Evolutionary conservation across 441 rosid genomes (phyloP), one percentile per base, ranked within the genome.

Genomic region (Erodium texanum): DNA sequence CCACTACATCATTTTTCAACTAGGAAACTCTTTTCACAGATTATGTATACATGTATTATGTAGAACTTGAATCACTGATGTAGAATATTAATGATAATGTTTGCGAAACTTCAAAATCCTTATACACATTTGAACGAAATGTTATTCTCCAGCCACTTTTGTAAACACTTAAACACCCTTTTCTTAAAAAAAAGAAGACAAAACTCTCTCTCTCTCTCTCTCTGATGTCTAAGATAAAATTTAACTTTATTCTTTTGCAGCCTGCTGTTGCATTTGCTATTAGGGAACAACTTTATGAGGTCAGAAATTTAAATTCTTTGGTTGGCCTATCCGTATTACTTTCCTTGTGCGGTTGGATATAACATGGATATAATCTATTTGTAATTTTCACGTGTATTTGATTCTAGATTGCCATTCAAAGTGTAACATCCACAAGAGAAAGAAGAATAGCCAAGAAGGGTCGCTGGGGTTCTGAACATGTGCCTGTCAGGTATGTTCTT

Each of bases 211-310:
- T 52, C 59, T 52, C 59, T 52, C 29, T 27, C 29, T 4, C 29
- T 27, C 29, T 27, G 29, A 27, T 27, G 29, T 27, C 29, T 27
- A 27, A 1, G 29, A 1, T 27, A 27, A 27, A 1, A 4, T 27
- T 27, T 27, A 27, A 27, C 59, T 65, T 71, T 66, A 3, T 34
- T 14, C 71, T 72, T 20, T 4, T 78, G 75, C 86, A 89, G 97
- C 97, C 96, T 68, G 98, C 98, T 67, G 74, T 93, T 79, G 94
- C 96, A 67, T 90, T 88, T 75, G 94, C 96, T 67, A 89, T 92
- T 56, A 86, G 97, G 79, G 97, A 90, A 80, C 94, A 93, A 71
- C 86, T 93, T 65, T 90, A 89, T 62, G 94, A 93, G 98, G 98
- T 93, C 66, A 18, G 19, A 15, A 18, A 52, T 43, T 64, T 10